phyloP scores from a whole-genome alignment of 1,284 basidiomycete genomes.

The Leccinum cinnamomeum region DNA sequence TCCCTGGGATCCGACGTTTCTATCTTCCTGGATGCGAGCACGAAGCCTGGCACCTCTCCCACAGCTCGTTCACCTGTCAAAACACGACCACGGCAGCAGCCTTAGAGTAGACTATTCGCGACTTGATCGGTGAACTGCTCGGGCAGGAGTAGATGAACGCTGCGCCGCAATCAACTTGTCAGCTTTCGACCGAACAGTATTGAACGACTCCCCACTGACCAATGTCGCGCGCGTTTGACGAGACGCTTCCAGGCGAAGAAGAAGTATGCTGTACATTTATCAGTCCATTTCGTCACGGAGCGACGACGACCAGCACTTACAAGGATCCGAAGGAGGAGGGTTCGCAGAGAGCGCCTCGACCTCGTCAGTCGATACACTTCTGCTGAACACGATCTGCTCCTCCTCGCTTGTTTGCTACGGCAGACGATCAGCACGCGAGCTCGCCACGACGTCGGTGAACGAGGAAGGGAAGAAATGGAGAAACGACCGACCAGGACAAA shows the following conservation, averaged over 20 bases:
- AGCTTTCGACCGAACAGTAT: constrained; percentile 2
- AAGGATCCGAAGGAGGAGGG: constrained; percentile 55
- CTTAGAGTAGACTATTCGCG: constrained; percentile 85
- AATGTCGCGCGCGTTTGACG: constrained; percentile 52
- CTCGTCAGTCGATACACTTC: constrained; percentile 36
- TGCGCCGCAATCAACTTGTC: constrained; percentile 30
- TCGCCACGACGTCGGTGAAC: no score
- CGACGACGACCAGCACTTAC: constrained; percentile 33
- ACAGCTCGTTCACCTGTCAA: constrained; percentile 55
- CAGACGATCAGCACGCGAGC: constrained; percentile 4
- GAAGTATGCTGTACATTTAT: constrained; percentile 51
- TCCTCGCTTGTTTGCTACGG: constrained; percentile 59
- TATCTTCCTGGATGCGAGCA: no score
- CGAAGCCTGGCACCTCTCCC: constrained; percentile 31
- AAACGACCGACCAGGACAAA: constrained; percentile 56
- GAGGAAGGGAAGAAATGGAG: neutral
- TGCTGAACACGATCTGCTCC: constrained; percentile 43
- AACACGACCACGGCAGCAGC: constrained; percentile 55
- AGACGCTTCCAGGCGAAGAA: constrained; percentile 69
- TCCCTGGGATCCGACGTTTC: no score
- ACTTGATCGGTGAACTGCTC: constrained; percentile 71
- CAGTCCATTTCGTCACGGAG: constrained; percentile 4
- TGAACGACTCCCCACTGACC: constrained; percentile 38
- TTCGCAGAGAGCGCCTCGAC: constrained; percentile 46
- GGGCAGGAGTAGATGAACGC: constrained; percentile 92